These are phyloP conservation scores for Hypocreales sp. DNA, from an alignment of 2,329 filamentous ascomycete genomes.

Conservation along the genomic window DNA sequence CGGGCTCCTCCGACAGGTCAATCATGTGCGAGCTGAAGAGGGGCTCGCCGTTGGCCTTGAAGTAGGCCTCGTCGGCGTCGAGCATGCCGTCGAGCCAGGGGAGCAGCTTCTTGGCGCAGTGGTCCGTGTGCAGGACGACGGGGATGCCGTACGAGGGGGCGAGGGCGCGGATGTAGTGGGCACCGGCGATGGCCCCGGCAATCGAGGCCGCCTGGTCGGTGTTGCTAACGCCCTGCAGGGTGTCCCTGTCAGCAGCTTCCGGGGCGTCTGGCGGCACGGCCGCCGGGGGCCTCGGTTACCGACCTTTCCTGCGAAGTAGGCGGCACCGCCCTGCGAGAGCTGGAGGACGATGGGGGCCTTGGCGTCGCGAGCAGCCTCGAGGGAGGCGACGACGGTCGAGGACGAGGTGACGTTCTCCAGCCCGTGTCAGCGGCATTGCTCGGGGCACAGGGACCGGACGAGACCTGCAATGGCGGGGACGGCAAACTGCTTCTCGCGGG, in stretches of 20 bases:
- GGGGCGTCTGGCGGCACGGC: too few species aligned
- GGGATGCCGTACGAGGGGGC: constrained; percentile 80
- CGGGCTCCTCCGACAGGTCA: constrained; percentile 82
- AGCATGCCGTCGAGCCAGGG: constrained; percentile 96
- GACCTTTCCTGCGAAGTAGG: constrained; percentile 83
- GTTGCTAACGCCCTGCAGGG: constrained; percentile 61
- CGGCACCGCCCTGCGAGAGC: constrained; percentile 82
- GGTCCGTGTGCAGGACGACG: constrained; percentile 90
- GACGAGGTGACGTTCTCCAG: constrained; percentile 74
- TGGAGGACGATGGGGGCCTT: constrained; percentile 90
- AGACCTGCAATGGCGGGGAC: constrained; percentile 56
- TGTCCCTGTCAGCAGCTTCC: too few species aligned
- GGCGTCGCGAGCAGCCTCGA: constrained; percentile 87
- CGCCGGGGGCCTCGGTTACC: too few species aligned
- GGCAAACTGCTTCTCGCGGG: constrained; percentile 74
- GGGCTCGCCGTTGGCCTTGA: constrained; percentile 83
- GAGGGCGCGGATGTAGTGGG: constrained; percentile 83
- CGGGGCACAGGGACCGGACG: not conserved
- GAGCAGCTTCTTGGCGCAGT: constrained; percentile 98
- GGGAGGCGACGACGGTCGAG: constrained; percentile 59
- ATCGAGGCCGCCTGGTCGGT: constrained; percentile 74
- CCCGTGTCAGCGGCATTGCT: not conserved
- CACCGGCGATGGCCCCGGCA: constrained; percentile 72
- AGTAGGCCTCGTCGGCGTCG: constrained; percentile 85
- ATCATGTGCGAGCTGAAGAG: constrained; percentile 98